A percentile compares a stretch with the other conserved stretches of the same genome.
Conservation (phyloP, 306 rosid genomes). For the Vigna unguiculata region DNA sequence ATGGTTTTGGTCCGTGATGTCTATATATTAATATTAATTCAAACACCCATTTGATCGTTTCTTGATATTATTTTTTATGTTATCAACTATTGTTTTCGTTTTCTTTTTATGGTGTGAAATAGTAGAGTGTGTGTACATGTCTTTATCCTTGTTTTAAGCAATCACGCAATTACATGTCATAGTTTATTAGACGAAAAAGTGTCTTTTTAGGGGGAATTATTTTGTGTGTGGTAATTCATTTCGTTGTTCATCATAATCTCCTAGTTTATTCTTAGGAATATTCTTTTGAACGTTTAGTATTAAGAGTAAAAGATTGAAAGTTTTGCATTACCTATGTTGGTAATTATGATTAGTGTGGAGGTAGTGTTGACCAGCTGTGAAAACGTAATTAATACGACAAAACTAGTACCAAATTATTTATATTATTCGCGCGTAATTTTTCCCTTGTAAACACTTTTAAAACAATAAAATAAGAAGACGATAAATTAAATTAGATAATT, state of each 20-base stretch:
- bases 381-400: background rate
- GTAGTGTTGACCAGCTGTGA: conserved; percentile 5
- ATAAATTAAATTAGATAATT: no score
- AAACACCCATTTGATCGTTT: no score
- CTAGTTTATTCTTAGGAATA: conserved; percentile 39
- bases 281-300: conserved; percentile 30
- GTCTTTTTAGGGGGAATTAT: background rate
- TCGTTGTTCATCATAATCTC: conserved; percentile 9
- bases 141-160: background rate
- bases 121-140: background rate
- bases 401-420: background rate
- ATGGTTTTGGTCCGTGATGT: no score
- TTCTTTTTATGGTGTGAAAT: background rate
- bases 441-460: no score
- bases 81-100: no score
- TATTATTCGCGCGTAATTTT: background rate
- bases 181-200: background rate
- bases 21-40: no score
- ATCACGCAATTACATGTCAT: background rate
- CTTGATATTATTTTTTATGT: no score
- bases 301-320: background rate
- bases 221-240: background rate
- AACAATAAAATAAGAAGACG: no score
- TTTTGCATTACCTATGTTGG: background rate
- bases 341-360: background rate